Percentiles rank a stretch among this genome's conserved stretches.
Evolutionary conservation across 108 stramenopile species (phyloP).

Genomic region (Cyclotella kingstonii): DNA sequence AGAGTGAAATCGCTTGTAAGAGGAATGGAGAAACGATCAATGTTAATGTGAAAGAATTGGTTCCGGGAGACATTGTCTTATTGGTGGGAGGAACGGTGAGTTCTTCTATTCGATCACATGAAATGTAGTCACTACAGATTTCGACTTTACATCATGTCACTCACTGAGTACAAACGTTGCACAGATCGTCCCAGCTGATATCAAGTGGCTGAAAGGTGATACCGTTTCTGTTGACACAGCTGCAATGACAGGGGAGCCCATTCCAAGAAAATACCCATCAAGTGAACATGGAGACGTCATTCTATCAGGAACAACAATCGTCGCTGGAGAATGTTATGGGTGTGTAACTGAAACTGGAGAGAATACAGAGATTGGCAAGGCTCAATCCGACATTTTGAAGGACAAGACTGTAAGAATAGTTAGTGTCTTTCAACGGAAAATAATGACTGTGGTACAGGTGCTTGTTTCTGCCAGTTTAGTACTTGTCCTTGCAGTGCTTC

Average conservation of each 20-base stretch:
- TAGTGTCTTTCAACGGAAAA: slow-evolving; percentile 67
- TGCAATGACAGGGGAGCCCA: slow-evolving; percentile 79
- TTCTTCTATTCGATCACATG: too few relatives aligned
- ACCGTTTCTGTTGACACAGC: slow-evolving; percentile 69
- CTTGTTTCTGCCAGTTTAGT: slow-evolving; percentile 50
- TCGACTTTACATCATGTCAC: too few relatives aligned
- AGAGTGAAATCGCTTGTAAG: slow-evolving; percentile 52
- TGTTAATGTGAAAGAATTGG: slow-evolving; percentile 52
- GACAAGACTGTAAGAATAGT: slow-evolving; percentile 65
- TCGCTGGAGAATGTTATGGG: slow-evolving; percentile 70
- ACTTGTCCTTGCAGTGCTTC: slow-evolving; percentile 61
- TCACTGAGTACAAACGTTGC: too few relatives aligned
- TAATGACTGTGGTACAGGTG: slow-evolving; percentile 66
- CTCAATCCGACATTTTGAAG: slow-evolving; percentile 64
- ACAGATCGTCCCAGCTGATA: slow-evolving; percentile 73
- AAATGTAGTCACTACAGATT: neutral
- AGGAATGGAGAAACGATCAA: slow-evolving; percentile 51
- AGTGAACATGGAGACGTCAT: slow-evolving; percentile 51
- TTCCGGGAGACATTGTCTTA: slow-evolving; percentile 84
- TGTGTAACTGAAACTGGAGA: slow-evolving; percentile 57
- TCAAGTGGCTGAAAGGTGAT: slow-evolving; percentile 70
- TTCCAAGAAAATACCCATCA: slow-evolving; percentile 63
- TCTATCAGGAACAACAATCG: slow-evolving; percentile 60
- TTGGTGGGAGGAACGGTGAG: slow-evolving; percentile 65
- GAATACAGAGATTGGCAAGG: slow-evolving; percentile 73